Base-by-base conservation (phyloP, 83 land plant genomes). In the Picea abies region DNA sequence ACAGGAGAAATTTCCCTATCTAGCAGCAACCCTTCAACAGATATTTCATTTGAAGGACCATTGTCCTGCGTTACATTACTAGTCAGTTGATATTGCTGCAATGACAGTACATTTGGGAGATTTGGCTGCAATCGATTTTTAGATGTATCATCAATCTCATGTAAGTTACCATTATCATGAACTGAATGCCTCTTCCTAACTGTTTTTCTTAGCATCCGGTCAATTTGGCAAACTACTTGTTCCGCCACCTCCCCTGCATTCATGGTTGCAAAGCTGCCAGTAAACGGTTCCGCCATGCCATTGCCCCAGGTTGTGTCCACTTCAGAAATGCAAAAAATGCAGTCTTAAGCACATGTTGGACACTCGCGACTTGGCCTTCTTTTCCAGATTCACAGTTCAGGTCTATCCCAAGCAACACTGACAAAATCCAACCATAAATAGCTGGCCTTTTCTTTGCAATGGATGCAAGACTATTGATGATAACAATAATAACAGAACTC, bases 201-300 rank as follows among this genome's bases (percentile, higher is more conserved):
- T 63, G 78, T 20, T 80, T 90, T 84, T 85, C 81, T 94, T 37
- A 87, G 82, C 84, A 86, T 88, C 85, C 86, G 89, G 66, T 91
- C 95, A 80, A 91, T 84, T 83, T 92, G 91, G 60, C 96, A 84
- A 49, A 92, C 81, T 35, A 87, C 90, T 82, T 89, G 93, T 63
- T 94, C 97, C 23, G 94, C 89, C 29, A 89, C 88, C 66, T 94
- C 97, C 22, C 96, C 97, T 81, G 94, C 95, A 90, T 86, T 90
- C 89, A 93, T 87, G 65, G 81, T 79, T 63, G 87, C 79, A 94
- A 80, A 52, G 88, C 86, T 72, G 76, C 86, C 2, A 90, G 70
- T 75, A 94, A 78, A 56, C 84, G 90, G 16, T 93, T 96, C 81
- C 92, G 89, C 67, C 93, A 91, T 35, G 90, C 90, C 56, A 85